Base-by-base conservation (phyloP, 257 asterid genomes). In the Nicotiana tomentosiformis region DNA sequence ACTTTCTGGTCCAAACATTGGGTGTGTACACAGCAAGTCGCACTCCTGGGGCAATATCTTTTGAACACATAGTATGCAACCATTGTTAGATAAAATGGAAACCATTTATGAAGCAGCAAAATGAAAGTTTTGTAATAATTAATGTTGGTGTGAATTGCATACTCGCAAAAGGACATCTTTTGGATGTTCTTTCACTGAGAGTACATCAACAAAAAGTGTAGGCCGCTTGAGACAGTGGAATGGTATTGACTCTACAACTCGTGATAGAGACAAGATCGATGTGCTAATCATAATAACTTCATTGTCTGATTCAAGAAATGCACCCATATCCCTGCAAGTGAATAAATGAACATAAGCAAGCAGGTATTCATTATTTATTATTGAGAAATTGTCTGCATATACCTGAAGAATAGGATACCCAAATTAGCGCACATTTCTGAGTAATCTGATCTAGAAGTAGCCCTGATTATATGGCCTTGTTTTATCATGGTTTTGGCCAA, bases 1-100 rank as follows among this genome's bases (percentile, higher is more conserved):
- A 46, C 99, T 95, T 49, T 93, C 92, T 1, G 99, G 99, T 70
- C 99, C 99, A 60, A 95, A 95, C 99, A 95, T 93, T 1, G 99
- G 99, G 79, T 95, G 99, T 9, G 98, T 92, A 90, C 99, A 95
- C 30, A 95, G 86, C 88, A 95, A 89, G 77, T 95, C 99, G 0
- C 92, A 89, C 29, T 92, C 97, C 33, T n/a, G 77, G 10, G 99
- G 98, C 87, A 95, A 82, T 6, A 87, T 93, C 99, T 95, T 85
- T 83, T 67, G 15, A 51, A 53, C 55, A 39, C 67, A 12, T 23
- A 53, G 78, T 43, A 20, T 69, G 58, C 8, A 68, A 61, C 12
- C 66, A 3, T 20, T 61, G 69, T 53, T 53, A 11, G 35, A 32
- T 32, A 32, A 32, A 32, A 32, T 3, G 35, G 35, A 32, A 32